Evolutionary conservation across 805 yeast genomes (phyloP).

Genomic region (Lachancea fermentati): DNA sequence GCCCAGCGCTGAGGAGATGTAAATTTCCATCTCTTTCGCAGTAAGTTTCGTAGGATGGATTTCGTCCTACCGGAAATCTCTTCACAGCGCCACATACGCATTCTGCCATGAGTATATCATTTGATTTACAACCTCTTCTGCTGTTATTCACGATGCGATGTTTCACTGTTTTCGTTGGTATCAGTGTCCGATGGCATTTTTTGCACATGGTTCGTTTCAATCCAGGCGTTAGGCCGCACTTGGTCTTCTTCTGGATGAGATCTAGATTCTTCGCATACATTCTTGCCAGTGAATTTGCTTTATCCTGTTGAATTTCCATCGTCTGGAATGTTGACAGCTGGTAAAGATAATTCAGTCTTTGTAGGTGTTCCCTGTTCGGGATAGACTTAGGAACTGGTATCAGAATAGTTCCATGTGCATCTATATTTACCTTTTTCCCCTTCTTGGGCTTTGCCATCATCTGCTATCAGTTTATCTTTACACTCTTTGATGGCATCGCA

Average conservation of each 20-base stretch:
- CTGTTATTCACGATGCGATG: conserved; percentile 17
- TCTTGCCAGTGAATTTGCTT: conserved; percentile 41
- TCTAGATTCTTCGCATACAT: conserved; percentile 50
- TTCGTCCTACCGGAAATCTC: conserved; percentile 57
- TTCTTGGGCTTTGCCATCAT: conserved; percentile 1
- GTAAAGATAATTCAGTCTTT: conserved; percentile 52
- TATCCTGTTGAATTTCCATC: conserved; percentile 25
- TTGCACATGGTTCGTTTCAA: conserved; percentile 70
- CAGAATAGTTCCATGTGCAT: conserved; percentile 17
- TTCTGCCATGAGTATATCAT: conserved; percentile 42
- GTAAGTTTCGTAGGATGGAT: conserved; percentile 39
- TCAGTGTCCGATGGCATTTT: conserved; percentile 46
- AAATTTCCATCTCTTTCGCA: conserved; percentile 21
- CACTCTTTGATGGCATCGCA: too few relatives aligned
- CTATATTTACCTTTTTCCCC: conserved; percentile 13
- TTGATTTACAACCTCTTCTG: conserved; percentile 23
- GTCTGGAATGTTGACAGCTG: conserved; percentile 46
- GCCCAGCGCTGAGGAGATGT: neutral
- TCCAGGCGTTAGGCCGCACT: conserved; percentile 55
- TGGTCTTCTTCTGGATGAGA: conserved; percentile 61
- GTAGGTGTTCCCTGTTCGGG: conserved; percentile 53
- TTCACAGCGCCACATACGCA: conserved; percentile 53
- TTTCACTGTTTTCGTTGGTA: conserved; percentile 43
- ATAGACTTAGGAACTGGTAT: conserved; percentile 36
- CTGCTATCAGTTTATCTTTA: too few relatives aligned